Evolutionary conservation across 2,329 filamentous ascomycete species (phyloP).

Genomic region (Paecilomyces sp.): DNA sequence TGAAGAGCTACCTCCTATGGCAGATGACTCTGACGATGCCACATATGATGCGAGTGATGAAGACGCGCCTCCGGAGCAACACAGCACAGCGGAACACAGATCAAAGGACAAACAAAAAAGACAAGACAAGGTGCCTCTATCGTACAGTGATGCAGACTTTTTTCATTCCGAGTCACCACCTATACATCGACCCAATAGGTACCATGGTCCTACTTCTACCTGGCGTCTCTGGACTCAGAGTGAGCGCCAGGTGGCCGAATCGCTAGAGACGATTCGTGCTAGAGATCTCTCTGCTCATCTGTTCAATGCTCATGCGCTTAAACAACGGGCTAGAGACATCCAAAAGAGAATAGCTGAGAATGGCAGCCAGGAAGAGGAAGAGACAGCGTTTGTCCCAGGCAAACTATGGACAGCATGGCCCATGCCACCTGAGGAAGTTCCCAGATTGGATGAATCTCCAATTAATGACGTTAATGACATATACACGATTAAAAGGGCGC

Average conservation of each 20-base stretch:
- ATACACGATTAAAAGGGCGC: slow-evolving; percentile 44
- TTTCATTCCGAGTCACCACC: slow-evolving; percentile 8
- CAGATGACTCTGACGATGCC: slow-evolving; percentile 16
- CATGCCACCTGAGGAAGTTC: slow-evolving; percentile 55
- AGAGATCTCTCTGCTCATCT: slow-evolving; percentile 68
- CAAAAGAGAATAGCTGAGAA: slow-evolving; percentile 5
- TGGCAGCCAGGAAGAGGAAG: slow-evolving; percentile 4
- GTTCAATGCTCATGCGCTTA: slow-evolving; percentile 69
- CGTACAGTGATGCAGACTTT: slow-evolving; percentile 1
- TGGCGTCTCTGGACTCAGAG: slow-evolving; percentile 87
- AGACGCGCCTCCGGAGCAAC: slow-evolving; percentile 1
- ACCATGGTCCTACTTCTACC: slow-evolving; percentile 57
- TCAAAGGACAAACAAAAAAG: neutral
- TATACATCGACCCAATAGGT: slow-evolving; percentile 59
- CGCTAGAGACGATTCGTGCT: slow-evolving; percentile 57
- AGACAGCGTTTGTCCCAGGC: slow-evolving; percentile 35
- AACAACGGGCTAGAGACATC: slow-evolving; percentile 34
- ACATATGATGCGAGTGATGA: slow-evolving; percentile 15
- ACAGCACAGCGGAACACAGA: neutral
- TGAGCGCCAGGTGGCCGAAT: slow-evolving; percentile 61
- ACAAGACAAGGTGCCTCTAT: neutral
- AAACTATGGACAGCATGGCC: slow-evolving; percentile 83
- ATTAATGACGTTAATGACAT: slow-evolving; percentile 42
- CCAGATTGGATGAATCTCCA: slow-evolving; percentile 47
- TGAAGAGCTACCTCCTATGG: slow-evolving; percentile 9